These are phyloP conservation scores for Ogataea parapolymorpha DNA, from an alignment of 805 yeast genomes.

Conservation along the genomic window DNA sequence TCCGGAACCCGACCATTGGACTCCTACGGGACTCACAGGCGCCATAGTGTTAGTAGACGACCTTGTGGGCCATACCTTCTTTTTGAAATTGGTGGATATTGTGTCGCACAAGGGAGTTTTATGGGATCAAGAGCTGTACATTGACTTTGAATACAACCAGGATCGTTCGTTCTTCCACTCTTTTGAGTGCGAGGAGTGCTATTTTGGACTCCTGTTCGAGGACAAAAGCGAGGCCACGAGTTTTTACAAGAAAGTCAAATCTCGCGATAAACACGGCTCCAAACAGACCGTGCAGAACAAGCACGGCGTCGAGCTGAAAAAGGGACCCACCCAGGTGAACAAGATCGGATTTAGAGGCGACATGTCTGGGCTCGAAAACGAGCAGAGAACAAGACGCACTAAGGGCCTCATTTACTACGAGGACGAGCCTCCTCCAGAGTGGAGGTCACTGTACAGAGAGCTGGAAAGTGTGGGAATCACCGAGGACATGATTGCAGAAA, in stretches of 20 bases:
- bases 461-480: slow-evolving; percentile 75
- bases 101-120: slow-evolving; percentile 78
- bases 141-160: slow-evolving; percentile 85
- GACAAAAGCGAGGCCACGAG: slow-evolving; percentile 86
- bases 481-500: slow-evolving; percentile 87
- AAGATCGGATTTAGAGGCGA: slow-evolving; percentile 69
- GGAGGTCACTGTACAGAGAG: slow-evolving; percentile 72
- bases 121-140: slow-evolving; percentile 96
- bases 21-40: slow-evolving; percentile 83
- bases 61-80: slow-evolving; percentile 89
- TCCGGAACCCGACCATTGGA: slow-evolving; percentile 81
- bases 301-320: slow-evolving; percentile 79
- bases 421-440: slow-evolving; percentile 77
- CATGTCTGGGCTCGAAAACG: slow-evolving; percentile 32
- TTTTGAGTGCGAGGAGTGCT: slow-evolving; percentile 89
- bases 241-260: slow-evolving; percentile 72
- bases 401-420: slow-evolving; percentile 69
- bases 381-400: slow-evolving; percentile 53
- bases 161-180: slow-evolving; percentile 94
- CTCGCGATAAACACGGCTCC: slow-evolving; percentile 78
- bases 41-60: slow-evolving; percentile 88
- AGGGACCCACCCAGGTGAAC: slow-evolving; percentile 36
- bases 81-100: slow-evolving; percentile 84
- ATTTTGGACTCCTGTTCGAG: slow-evolving; percentile 82
- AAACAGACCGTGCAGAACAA: slow-evolving; percentile 83